A percentile compares a stretch with the other conserved stretches of the same genome.
phyloP scores from a whole-genome alignment of 176 grass and related monocot genomes.

The Oryza nivara region DNA sequence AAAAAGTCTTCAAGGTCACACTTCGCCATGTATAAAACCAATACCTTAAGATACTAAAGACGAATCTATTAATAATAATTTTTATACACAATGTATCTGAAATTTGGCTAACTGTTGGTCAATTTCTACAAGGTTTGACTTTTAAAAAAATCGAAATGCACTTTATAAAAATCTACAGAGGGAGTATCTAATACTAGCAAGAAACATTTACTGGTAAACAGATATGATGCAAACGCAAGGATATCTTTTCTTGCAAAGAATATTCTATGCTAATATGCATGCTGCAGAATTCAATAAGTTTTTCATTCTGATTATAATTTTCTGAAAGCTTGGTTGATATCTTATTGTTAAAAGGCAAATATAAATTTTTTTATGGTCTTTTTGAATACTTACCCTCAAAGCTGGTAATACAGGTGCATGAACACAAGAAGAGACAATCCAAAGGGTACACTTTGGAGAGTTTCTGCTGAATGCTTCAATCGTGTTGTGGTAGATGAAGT shows the following conservation, averaged over 20 bases:
- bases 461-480: constrained; percentile 92
- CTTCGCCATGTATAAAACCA: no score
- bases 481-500: constrained; percentile 68
- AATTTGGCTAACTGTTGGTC: not conserved
- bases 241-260: constrained; percentile 27
- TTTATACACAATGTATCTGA: no score
- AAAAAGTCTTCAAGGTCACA: not conserved
- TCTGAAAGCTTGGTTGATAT: constrained; percentile 31
- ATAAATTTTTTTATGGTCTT: constrained; percentile 24
- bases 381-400: constrained; percentile 32
- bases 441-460: constrained; percentile 88
- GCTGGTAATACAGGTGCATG: constrained; percentile 81
- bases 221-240: constrained; percentile 6
- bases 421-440: constrained; percentile 99
- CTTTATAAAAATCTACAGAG: not conserved
- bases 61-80: not conserved
- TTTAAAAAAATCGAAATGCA: not conserved
- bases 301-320: constrained; percentile 37
- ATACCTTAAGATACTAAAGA: not conserved
- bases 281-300: constrained; percentile 3
- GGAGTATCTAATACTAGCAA: not conserved
- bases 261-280: constrained; percentile 30
- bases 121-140: not conserved
- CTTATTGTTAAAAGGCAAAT: constrained; percentile 10
- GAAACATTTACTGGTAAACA: not conserved